Evolutionary conservation across 495 filamentous ascomycete species (phyloP).

Genomic region (Articulospora tetracladia): DNA sequence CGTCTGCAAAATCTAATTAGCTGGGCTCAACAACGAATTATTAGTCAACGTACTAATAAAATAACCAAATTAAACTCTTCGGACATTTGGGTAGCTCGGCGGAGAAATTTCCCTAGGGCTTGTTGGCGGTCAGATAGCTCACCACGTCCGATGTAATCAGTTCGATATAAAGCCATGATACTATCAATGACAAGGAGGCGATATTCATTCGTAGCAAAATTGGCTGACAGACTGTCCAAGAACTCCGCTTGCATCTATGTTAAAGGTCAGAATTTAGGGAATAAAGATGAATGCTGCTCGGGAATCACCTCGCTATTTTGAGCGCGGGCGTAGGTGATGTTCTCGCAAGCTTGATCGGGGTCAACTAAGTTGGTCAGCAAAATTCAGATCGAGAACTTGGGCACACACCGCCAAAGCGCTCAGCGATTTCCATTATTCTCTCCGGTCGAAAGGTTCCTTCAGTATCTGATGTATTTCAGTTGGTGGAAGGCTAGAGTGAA

Average conservation of each 20-base stretch:
- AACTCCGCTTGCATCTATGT: constrained; percentile 64
- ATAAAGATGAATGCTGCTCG: not conserved
- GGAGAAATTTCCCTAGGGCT: constrained; percentile 69
- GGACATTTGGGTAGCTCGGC: constrained; percentile 67
- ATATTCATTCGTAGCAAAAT: constrained; percentile 66
- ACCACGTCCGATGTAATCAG: constrained; percentile 70
- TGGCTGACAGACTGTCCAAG: constrained; percentile 59
- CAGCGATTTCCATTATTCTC: constrained; percentile 63
- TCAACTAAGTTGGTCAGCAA: constrained; percentile 16
- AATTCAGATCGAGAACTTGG: not conserved
- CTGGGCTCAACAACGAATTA: not conserved
- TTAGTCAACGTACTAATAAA: constrained; percentile 50
- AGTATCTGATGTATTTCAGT: constrained; percentile 47
- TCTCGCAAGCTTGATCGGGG: constrained; percentile 51
- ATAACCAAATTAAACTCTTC: constrained; percentile 81
- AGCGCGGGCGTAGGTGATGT: constrained; percentile 69
- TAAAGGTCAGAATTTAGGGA: not conserved
- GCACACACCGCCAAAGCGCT: constrained; percentile 56
- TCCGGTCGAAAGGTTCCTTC: constrained; percentile 79
- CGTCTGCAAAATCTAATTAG: constrained; percentile 42
- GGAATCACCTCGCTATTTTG: constrained; percentile 58
- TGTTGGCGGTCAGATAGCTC: constrained; percentile 76
- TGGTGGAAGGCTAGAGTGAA: not conserved
- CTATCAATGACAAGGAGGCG: constrained; percentile 72
- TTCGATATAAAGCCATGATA: constrained; percentile 75